Evolutionary conservation across 164 flowering plant species (phyloP).

Genomic region (Dillenia suffruticosa): DNA sequence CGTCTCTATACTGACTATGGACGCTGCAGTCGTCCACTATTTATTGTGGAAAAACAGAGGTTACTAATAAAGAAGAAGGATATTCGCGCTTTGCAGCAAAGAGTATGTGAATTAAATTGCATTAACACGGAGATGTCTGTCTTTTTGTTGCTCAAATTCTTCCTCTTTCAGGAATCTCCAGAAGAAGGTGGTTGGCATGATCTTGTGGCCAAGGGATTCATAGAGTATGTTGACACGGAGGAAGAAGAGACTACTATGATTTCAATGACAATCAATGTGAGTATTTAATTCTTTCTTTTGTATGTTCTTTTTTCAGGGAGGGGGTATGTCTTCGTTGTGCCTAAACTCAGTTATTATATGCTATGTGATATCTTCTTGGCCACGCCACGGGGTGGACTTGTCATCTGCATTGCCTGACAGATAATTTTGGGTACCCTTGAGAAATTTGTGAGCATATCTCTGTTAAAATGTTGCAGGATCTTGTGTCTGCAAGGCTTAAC

Average conservation of each 20-base stretch:
- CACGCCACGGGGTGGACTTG: no score
- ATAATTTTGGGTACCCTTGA: background rate
- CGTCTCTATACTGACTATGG: slow-evolving; percentile 98
- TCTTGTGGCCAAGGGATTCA: slow-evolving; percentile 85
- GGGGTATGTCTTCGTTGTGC: no score
- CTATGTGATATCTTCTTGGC: no score
- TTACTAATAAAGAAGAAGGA: slow-evolving; percentile 87
- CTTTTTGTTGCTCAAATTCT: background rate
- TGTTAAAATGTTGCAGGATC: slow-evolving; percentile 53
- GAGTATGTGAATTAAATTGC: slow-evolving; percentile 41
- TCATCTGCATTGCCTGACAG: no score
- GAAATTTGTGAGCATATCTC: no score
- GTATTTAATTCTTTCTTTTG: slow-evolving; percentile 14
- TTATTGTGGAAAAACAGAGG: slow-evolving; percentile 91
- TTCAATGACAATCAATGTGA: slow-evolving; percentile 91
- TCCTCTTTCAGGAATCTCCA: slow-evolving; percentile 52
- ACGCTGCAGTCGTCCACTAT: slow-evolving; percentile 97
- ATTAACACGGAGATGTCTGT: background rate
- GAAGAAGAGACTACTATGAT: slow-evolving; percentile 99
- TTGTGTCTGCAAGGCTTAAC: slow-evolving; percentile 56
- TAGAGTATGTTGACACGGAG: slow-evolving; percentile 93
- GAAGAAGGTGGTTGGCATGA: slow-evolving; percentile 97
- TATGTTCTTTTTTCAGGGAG: no score
- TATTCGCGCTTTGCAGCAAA: slow-evolving; percentile 72
- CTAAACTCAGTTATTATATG: no score